Evolutionary conservation across 805 yeast species (phyloP).

Genomic region (Clavispora asparagi): DNA sequence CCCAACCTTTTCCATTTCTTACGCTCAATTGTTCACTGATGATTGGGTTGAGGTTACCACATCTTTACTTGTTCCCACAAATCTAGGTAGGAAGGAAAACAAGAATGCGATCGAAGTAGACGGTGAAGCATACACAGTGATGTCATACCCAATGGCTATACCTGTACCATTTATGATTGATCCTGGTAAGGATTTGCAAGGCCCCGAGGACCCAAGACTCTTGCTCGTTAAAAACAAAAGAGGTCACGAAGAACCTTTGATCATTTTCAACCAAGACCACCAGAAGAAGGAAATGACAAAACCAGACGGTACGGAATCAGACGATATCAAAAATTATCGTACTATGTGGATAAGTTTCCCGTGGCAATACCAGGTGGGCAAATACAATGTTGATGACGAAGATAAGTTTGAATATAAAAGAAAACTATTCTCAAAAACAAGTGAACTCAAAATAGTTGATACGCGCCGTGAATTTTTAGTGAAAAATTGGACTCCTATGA

Average conservation of each 20-base stretch:
- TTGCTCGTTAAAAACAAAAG: constrained; percentile 26
- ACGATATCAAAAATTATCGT: background rate
- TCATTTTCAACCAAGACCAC: constrained; percentile 35
- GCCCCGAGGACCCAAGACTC: constrained; percentile 51
- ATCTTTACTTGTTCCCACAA: constrained; percentile 20
- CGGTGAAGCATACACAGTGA: constrained; percentile 2
- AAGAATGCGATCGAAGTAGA: background rate
- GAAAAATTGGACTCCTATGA: constrained; percentile 38
- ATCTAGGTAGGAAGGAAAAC: background rate
- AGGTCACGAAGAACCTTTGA: constrained; percentile 42
- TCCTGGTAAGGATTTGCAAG: constrained; percentile 21
- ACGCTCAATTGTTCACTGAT: constrained; percentile 17
- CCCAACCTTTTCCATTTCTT: constrained; percentile 15
- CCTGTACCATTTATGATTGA: constrained; percentile 16
- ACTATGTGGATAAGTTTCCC: background rate
- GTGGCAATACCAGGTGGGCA: constrained; percentile 13
- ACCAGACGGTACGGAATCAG: background rate
- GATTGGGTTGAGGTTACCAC: constrained; percentile 19
- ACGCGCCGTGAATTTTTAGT: background rate
- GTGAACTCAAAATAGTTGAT: background rate
- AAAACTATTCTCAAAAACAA: background rate
- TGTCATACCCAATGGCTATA: constrained; percentile 7
- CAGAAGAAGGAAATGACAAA: background rate
- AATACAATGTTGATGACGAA: background rate
- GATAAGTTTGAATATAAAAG: background rate